Evolutionary conservation across 352 stramenopile species (phyloP).

Genomic region (Blastocystis sp.): DNA sequence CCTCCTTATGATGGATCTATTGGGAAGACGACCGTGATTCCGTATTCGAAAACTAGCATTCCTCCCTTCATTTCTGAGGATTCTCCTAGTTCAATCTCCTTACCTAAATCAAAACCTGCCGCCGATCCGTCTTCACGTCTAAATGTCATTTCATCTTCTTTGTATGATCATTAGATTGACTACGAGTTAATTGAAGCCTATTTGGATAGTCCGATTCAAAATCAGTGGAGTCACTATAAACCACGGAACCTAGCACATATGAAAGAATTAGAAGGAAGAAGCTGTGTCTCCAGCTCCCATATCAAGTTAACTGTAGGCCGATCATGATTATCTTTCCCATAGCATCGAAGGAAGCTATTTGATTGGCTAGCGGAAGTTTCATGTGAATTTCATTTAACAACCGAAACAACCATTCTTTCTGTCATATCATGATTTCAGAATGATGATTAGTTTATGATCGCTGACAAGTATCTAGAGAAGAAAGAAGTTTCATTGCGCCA

Average conservation of each 20-base stretch:
- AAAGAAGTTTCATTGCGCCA: not conserved
- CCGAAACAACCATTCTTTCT: not conserved
- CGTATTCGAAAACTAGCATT: not conserved
- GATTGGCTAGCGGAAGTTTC: slow-evolving; percentile 22
- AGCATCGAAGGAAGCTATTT: slow-evolving; percentile 29
- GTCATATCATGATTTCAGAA: not conserved
- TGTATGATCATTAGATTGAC: slow-evolving; percentile 22
- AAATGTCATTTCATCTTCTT: not conserved
- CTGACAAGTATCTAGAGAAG: not conserved
- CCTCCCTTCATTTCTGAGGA: too few relatives aligned
- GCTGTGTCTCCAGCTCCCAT: too few relatives aligned
- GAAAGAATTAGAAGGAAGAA: not conserved
- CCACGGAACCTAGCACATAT: not conserved
- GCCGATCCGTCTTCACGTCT: too few relatives aligned
- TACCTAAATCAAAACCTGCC: too few relatives aligned
- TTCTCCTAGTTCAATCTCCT: too few relatives aligned
- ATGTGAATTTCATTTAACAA: slow-evolving; percentile 4
- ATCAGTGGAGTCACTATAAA: not conserved
- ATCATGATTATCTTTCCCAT: too few relatives aligned
- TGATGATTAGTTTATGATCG: not conserved
- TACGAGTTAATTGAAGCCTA: not conserved
- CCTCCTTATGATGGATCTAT: slow-evolving; percentile 21
- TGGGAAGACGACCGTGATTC: not conserved
- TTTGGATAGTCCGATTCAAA: not conserved
- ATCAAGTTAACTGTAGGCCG: too few relatives aligned